These are phyloP conservation scores for Lentinula guzmanii DNA, from an alignment of 768 basidiomycete genomes.

Conservation along the genomic window DNA sequence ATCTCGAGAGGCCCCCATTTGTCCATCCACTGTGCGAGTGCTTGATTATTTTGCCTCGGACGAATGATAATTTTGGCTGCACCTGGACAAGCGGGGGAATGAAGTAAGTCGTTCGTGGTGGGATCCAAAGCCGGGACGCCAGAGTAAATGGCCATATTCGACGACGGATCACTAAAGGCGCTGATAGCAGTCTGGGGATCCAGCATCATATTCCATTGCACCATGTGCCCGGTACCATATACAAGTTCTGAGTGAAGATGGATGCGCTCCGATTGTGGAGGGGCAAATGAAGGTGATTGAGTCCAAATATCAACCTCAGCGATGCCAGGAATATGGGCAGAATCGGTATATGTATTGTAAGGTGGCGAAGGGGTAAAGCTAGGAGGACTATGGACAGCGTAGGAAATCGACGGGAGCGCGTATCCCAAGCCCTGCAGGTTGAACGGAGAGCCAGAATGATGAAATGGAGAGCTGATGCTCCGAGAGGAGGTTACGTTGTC, in stretches of 20 bases:
- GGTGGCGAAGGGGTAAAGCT: neutral
- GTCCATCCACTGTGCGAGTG: neutral
- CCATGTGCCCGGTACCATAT: neutral
- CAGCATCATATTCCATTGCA: conserved; percentile 1
- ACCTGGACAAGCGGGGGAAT: neutral
- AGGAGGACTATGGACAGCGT: conserved; percentile 18
- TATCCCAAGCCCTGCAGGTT: conserved; percentile 4
- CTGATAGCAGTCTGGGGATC: neutral
- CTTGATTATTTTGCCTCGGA: neutral
- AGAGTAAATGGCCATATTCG: neutral
- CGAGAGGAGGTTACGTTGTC: neutral
- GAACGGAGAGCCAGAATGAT: neutral
- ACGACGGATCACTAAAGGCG: neutral
- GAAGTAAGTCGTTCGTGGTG: neutral
- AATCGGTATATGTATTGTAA: neutral
- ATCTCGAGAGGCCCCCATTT: neutral
- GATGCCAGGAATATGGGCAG: neutral
- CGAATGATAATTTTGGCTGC: neutral
- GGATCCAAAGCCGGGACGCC: neutral
- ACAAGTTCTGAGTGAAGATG: neutral
- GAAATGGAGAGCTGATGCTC: neutral
- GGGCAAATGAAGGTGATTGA: neutral
- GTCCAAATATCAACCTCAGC: neutral
- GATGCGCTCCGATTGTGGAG: neutral
- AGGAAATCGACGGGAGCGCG: conserved; percentile 35